A percentile compares a stretch with the other conserved stretches of the same genome.
Conservation (phyloP, 2,329 filamentous ascomycete genomes). For the Amesomyces nigricolor region DNA sequence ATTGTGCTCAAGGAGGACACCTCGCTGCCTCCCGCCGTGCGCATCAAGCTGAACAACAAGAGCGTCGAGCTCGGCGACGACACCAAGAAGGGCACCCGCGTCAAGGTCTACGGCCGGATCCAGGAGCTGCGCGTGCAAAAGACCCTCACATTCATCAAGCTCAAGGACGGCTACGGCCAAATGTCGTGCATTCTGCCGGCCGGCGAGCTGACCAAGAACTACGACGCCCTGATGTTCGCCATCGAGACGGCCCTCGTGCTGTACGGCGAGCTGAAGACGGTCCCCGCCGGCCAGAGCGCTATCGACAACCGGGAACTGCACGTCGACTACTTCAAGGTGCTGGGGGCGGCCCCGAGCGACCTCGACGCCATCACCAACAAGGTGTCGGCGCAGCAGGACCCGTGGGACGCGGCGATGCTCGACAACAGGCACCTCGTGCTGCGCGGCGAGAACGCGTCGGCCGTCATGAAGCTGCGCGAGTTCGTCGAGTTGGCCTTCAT, state of each 20-base stretch:
- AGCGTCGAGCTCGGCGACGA: constrained; percentile 51
- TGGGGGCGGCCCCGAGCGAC: constrained; percentile 73
- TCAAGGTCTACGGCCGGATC: constrained; percentile 76
- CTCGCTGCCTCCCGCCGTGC: constrained; percentile 66
- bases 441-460: constrained; percentile 75
- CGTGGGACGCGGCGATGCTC: constrained; percentile 53
- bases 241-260: constrained; percentile 83
- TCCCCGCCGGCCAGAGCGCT: constrained; percentile 71
- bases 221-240: constrained; percentile 79
- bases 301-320: constrained; percentile 83
- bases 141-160: constrained; percentile 78
- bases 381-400: constrained; percentile 56
- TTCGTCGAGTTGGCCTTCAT: constrained; percentile 77
- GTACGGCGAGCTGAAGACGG: constrained; percentile 74
- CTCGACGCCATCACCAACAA: constrained; percentile 88
- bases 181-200: constrained; percentile 75
- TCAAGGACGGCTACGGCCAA: constrained; percentile 76
- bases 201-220: constrained; percentile 82
- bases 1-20: constrained; percentile 66
- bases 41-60: constrained; percentile 70
- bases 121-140: constrained; percentile 78
- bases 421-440: constrained; percentile 81
- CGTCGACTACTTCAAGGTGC: constrained; percentile 81
- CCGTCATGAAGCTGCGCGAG: constrained; percentile 81
- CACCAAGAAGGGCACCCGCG: constrained; percentile 57